Conservation (phyloP, 768 basidiomycete species). For the Kwoniella europaea region DNA sequence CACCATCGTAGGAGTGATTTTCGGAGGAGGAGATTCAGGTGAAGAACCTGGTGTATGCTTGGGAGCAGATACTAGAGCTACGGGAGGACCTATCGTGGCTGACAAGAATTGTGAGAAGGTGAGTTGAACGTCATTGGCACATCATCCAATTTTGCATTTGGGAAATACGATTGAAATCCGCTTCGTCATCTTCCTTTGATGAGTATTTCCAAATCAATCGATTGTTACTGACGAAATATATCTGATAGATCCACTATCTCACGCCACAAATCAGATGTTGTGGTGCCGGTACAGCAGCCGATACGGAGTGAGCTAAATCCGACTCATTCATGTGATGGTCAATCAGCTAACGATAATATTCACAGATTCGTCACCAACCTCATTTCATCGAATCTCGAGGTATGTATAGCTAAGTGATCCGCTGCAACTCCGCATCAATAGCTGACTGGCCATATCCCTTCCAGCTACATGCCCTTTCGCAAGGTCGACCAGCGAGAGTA, state of each 20-base stretch:
- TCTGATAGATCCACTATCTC: constrained; percentile 87
- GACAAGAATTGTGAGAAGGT: constrained; percentile 99
- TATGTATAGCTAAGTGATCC: constrained; percentile 23
- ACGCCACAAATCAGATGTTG: constrained; percentile 95
- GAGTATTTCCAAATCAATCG: not conserved
- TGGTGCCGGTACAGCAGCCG: constrained; percentile 98
- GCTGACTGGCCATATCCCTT: not conserved
- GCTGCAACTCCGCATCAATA: not conserved
- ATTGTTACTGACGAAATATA: not conserved
- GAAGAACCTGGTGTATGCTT: constrained; percentile 84
- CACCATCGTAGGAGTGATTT: constrained; percentile 95
- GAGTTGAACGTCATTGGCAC: constrained; percentile 27
- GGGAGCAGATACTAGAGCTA: constrained; percentile 95
- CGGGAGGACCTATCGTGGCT: constrained; percentile 89
- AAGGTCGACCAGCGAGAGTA: constrained; percentile 87
- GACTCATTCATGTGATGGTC: too few species aligned
- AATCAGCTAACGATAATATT: not conserved
- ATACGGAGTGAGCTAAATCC: constrained; percentile 72
- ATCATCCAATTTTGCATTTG: not conserved
- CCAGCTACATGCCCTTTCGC: constrained; percentile 79
- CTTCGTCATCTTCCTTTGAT: not conserved
- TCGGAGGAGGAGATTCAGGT: constrained; percentile 60
- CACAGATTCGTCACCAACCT: constrained; percentile 70
- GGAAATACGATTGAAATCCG: not conserved
- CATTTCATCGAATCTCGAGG: constrained; percentile 92